Conservation (phyloP, 192 early-diverging fungal genomes). For the Linnemannia hyalina region DNA sequence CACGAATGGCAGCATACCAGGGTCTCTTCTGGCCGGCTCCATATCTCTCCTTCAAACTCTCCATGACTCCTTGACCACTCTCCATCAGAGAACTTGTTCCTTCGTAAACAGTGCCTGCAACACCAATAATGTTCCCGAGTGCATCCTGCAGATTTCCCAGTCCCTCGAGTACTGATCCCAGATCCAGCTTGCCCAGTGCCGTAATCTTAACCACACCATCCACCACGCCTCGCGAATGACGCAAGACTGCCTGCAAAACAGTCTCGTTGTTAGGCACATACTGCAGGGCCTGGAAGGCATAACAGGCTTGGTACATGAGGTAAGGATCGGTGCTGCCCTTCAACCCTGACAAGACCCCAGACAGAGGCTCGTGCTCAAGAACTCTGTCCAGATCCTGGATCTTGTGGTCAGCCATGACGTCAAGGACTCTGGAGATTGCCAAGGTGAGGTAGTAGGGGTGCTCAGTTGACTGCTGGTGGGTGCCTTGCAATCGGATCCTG, state of each 20-base stretch:
- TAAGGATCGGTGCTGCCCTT: too few relatives aligned
- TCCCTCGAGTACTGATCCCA: too few relatives aligned
- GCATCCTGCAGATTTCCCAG: not conserved
- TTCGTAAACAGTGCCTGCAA: not conserved
- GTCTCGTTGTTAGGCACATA: too few relatives aligned
- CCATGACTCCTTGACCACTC: not conserved
- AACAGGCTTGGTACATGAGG: too few relatives aligned
- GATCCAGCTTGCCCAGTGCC: too few relatives aligned
- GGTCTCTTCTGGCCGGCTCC: not conserved
- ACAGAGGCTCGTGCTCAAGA: not conserved
- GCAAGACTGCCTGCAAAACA: too few relatives aligned
- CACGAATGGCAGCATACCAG: constrained; percentile 5
- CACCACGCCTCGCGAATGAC: too few relatives aligned
- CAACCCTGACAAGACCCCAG: too few relatives aligned
- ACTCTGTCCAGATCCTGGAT: constrained; percentile 7
- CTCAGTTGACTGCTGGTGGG: not conserved
- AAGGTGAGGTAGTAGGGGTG: not conserved
- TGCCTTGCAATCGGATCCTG: not conserved
- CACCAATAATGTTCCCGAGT: too few relatives aligned
- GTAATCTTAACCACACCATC: too few relatives aligned
- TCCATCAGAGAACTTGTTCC: not conserved
- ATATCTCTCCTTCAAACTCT: not conserved
- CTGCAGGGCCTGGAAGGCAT: too few relatives aligned
- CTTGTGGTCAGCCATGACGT: constrained; percentile 18
- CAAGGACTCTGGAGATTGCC: constrained; percentile 9